phyloP scores from a whole-genome alignment of 345 rosid species.

The Kandelia obovata region DNA sequence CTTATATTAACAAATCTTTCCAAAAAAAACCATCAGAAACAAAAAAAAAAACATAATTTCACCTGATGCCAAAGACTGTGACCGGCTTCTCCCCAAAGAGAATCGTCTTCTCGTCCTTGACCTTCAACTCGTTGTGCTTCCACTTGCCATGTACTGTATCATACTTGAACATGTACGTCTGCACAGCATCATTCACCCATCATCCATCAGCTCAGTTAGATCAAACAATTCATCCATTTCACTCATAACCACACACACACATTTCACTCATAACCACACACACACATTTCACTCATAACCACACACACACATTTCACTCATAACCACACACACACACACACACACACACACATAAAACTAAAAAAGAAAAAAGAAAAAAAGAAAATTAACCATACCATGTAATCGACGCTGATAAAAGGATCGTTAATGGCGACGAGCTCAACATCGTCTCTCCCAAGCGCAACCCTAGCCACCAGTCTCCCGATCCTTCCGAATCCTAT shows the following conservation, averaged over 20 bases:
- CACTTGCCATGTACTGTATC: constrained; percentile 85
- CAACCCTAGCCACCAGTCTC: constrained; percentile 77
- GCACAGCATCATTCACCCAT: neutral
- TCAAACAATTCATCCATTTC: too few species aligned
- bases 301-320: too few species aligned
- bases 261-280: too few species aligned
- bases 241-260: too few species aligned
- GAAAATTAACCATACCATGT: constrained; percentile 46
- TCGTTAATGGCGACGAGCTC: constrained; percentile 84
- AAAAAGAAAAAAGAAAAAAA: neutral
- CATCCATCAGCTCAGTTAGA: too few species aligned
- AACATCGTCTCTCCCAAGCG: constrained; percentile 72
- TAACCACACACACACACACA: too few species aligned
- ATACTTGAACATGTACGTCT: constrained; percentile 85
- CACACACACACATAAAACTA: too few species aligned
- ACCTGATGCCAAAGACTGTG: constrained; percentile 66
- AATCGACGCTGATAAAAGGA: constrained; percentile 67
- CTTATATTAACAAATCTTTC: neutral
- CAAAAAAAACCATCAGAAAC: too few species aligned
- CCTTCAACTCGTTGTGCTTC: constrained; percentile 68
- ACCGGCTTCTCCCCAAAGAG: constrained; percentile 67
- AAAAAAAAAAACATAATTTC: neutral
- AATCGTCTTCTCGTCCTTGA: constrained; percentile 69
- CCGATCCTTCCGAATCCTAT: constrained; percentile 88
- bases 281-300: too few species aligned